Evolutionary conservation across 768 basidiomycete species (phyloP), one percentile per base, ranked within the genome.

Genomic region (Trametes gibbosa): DNA sequence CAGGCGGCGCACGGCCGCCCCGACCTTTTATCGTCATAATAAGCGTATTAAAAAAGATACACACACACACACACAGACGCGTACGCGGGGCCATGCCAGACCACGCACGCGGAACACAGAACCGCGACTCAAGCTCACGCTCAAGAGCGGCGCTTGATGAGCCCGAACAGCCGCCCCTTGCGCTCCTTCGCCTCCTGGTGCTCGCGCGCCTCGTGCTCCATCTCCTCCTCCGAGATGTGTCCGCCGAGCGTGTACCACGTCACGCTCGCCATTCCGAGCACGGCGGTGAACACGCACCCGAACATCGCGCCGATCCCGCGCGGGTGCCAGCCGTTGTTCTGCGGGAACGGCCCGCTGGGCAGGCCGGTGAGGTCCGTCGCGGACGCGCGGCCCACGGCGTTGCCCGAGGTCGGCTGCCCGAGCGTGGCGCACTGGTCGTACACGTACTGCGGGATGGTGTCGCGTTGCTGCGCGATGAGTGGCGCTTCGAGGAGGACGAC

Each of bases 161-260:
- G 61, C 13, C 72, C 70, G 50, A 84, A 84, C 50, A 83, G 74
- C 50, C 73, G 73, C 9, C 81, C 77, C 52, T 76, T 76, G 54
- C 73, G 74, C 59, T 75, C 79, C 75, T 89, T 93, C 53, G 74
- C 78, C 25, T 80, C 86, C 10, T 86, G 73, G 55, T 78, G 74
- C 62, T 74, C 72, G 62, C 80, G 74, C 53, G 82, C 83, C 72
- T 92, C 89, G 19, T 81, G 76, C 70, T 93, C 92, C 35, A 92
- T 79, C 75, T 96, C 94, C 63, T 86, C 86, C 41, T 93, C 92
- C 45, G 87, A 81, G 59, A 91, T 76, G 56, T 75, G 75, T 5
- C 83, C 84, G n/a, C 92, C 91, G 46, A 85, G 75, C 37, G 87
- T 76, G 73, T 98, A 98, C 93, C 95, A 98, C 39, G 85, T 76